Evolutionary conservation across 371 early-diverging fungal genomes (phyloP).

Genomic region (Coemansia sp.): DNA sequence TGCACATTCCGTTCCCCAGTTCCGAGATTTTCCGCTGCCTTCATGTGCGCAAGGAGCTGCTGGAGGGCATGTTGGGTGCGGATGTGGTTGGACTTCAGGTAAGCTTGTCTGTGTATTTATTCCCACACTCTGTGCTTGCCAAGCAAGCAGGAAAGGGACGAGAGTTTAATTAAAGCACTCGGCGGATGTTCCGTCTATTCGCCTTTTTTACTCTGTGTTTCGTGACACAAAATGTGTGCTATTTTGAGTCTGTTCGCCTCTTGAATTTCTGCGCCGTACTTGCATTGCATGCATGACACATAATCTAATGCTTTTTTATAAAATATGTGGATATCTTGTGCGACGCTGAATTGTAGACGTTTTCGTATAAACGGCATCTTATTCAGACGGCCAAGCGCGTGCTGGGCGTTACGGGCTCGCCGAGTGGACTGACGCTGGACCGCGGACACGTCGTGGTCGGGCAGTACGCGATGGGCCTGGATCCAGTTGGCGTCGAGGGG

Average conservation of each 20-base stretch:
- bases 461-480: conserved; percentile 98
- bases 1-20: conserved; percentile 97
- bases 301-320: neutral
- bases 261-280: neutral
- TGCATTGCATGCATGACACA: neutral
- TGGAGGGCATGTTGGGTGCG: conserved; percentile 91
- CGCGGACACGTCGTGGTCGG: conserved; percentile 79
- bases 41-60: conserved; percentile 88
- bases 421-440: conserved; percentile 74
- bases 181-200: neutral
- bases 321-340: neutral
- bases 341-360: conserved; percentile 61
- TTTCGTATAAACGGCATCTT: conserved; percentile 95
- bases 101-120: conserved; percentile 10
- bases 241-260: neutral
- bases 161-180: conserved; percentile 20
- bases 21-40: conserved; percentile 92
- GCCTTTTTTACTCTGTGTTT: neutral
- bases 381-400: conserved; percentile 89
- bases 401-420: conserved; percentile 84
- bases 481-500: conserved; percentile 56
- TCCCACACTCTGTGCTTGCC: neutral
- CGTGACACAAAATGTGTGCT: neutral
- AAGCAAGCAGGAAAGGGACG: too few relatives aligned
- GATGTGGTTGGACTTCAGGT: conserved; percentile 90